Percentiles rank a stretch among this genome's conserved stretches.
Evolutionary conservation across 352 stramenopile genomes (phyloP).

Genomic region (Phytopythium oedochilum): DNA sequence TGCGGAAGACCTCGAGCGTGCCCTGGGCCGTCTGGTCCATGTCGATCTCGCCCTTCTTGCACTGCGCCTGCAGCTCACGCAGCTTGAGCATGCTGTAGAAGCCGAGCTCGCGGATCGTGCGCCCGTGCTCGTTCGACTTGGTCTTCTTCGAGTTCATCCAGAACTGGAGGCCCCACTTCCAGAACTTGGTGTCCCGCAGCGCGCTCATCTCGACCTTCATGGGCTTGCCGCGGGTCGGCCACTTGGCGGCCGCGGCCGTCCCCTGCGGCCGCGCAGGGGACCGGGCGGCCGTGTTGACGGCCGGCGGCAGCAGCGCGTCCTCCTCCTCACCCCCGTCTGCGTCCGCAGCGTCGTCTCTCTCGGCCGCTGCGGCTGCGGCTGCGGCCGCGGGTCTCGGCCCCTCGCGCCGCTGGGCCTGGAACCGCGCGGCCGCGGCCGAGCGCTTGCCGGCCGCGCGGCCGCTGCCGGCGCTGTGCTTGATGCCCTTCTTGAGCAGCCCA

Average conservation of each 20-base stretch:
- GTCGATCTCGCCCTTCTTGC: conserved; percentile 76
- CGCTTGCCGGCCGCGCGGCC: not conserved
- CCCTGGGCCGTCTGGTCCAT: conserved; percentile 86
- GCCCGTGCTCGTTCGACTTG: conserved; percentile 68
- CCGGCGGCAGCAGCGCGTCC: not conserved
- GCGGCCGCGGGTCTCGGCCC: conserved; percentile 4
- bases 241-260: conserved; percentile 21
- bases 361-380: conserved; percentile 20
- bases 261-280: no score
- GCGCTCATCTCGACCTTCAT: conserved; percentile 84
- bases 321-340: no score
- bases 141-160: conserved; percentile 79
- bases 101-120: conserved; percentile 75
- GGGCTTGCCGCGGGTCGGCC: conserved; percentile 47
- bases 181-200: conserved; percentile 78
- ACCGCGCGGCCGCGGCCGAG: not conserved
- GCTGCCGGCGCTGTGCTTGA: conserved; percentile 1
- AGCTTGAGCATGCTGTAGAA: conserved; percentile 89
- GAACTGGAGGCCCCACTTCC: conserved; percentile 85
- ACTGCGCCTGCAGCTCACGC: conserved; percentile 63
- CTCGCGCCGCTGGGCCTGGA: no score
- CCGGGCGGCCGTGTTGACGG: no score
- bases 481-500: conserved; percentile 46
- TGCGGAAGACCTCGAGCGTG: conserved; percentile 77
- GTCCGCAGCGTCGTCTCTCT: conserved; percentile 19